A percentile compares a stretch with the other conserved stretches of the same genome.
phyloP scores from a whole-genome alignment of 805 yeast genomes.

The Suhomyces emberorum region DNA sequence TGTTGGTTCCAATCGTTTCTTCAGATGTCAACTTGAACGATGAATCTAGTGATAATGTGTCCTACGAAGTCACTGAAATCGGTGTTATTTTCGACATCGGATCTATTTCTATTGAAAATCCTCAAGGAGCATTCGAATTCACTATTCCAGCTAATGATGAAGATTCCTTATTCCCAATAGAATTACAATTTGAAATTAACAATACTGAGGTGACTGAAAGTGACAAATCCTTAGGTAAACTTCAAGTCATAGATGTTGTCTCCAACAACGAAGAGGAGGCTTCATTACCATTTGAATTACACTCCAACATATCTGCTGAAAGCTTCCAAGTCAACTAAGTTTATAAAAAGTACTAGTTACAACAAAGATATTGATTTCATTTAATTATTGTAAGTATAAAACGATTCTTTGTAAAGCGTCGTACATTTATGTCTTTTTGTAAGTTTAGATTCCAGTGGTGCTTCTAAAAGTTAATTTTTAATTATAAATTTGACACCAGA shows the following conservation, averaged over 20 bases:
- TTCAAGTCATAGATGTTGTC: conserved; percentile 60
- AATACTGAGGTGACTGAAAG: conserved; percentile 40
- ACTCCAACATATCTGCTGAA: conserved; percentile 55
- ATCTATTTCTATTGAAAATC: conserved; percentile 47
- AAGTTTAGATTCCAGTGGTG: too few species aligned
- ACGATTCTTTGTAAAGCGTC: too few species aligned
- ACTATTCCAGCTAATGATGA: conserved; percentile 71
- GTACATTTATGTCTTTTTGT: too few species aligned
- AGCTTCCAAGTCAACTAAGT: conserved; percentile 44
- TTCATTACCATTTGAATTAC: conserved; percentile 68
- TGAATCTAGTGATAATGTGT: conserved; percentile 45
- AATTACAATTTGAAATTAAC: conserved; percentile 55
- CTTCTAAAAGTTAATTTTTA: too few species aligned
- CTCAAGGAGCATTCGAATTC: conserved; percentile 77
- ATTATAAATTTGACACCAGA: too few species aligned
- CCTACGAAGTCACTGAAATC: conserved; percentile 58
- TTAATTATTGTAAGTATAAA: too few species aligned
- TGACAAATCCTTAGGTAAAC: conserved; percentile 56
- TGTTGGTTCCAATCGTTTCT: conserved; percentile 66
- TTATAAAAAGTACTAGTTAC: not conserved
- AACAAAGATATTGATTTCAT: too few species aligned
- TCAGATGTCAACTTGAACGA: conserved; percentile 50
- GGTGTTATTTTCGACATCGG: conserved; percentile 69
- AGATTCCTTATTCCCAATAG: conserved; percentile 86
- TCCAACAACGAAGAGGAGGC: conserved; percentile 48